Conservation (phyloP, 257 asterid species). For the Cruciata laevipes region DNA sequence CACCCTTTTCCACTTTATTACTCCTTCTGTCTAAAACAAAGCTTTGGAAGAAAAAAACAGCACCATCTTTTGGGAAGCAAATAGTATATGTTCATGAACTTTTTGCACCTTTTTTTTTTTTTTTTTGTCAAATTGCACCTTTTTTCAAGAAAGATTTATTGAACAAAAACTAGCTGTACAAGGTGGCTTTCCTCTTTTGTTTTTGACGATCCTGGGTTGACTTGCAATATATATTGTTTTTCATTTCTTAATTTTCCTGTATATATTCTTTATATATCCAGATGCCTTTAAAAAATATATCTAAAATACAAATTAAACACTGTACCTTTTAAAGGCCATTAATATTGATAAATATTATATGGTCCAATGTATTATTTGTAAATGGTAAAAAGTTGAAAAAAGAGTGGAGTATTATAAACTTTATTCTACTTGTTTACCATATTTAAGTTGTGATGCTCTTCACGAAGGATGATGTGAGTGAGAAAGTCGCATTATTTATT, state of each 20-base stretch:
- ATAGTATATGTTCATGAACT: background rate
- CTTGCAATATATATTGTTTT: background rate
- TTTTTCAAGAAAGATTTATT: background rate
- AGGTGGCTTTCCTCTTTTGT: background rate
- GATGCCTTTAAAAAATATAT: background rate
- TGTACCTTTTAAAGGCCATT: too few species aligned
- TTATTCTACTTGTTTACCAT: too few species aligned
- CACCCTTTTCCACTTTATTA: background rate
- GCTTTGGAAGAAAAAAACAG: background rate
- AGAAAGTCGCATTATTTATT: too few species aligned
- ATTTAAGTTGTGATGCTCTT: too few species aligned
- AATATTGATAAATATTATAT: too few species aligned
- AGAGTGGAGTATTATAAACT: too few species aligned
- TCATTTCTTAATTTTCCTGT: background rate
- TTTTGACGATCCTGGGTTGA: background rate
- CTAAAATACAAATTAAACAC: too few species aligned
- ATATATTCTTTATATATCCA: background rate
- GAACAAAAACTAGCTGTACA: background rate
- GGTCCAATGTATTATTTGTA: too few species aligned
- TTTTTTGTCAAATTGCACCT: too few species aligned
- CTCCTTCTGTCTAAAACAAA: background rate
- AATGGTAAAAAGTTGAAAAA: too few species aligned
- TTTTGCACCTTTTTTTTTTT: background rate
- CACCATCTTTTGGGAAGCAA: background rate
- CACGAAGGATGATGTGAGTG: too few species aligned